Evolutionary conservation across 768 basidiomycete species (phyloP), one percentile per base, ranked within the genome.

Genomic region (Lactarius pseudohatsudake): DNA sequence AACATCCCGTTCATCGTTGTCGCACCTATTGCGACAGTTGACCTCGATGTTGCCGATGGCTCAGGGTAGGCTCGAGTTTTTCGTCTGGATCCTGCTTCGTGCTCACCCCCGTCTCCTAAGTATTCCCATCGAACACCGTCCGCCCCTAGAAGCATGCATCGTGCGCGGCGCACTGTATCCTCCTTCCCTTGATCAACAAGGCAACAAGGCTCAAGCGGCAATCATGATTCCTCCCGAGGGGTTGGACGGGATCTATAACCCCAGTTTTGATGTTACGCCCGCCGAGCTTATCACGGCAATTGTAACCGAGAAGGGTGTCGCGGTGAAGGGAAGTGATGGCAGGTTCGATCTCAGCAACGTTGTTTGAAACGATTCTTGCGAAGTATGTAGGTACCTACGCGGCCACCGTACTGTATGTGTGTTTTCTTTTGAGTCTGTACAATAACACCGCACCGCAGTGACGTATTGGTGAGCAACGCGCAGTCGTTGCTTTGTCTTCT

Each of bases 211-310:
- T 70, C 89, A 93, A 72, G 88, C 87, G 0, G 86, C 89, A 54
- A 90, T 96, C 15, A 86, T 94, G 84, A 86, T 95, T 68, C 94
- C 94, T 0, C 94, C 95, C 0, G 81, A 84, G 55, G 78, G 72
- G 13, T 64, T 75, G 32, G 73, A 76, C 22, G 75, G 77, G 8
- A 85, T 93, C 47, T 96, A 95, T 76, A 98, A 97, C 76, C 95
- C 96, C 1, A 93, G 92, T 69, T 98, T 98, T 77, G 96, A 98
- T 74, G 94, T 98, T 18, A 98, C 96, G 0, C 95, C 96, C 0
- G 93, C 95, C 2, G 89, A 91, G 66, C 79, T 98, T 53, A 97
- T 98, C 69, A 91, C 88, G n/a, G 92, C 91, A 36, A 91, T 98
- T 59, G 94, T 96, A 15, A 98, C 95, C 2, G 96, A 98, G 79